Evolutionary conservation across 2,329 filamentous ascomycete species (phyloP), one percentile per base, ranked within the genome.

Genomic region (Scytalidium sp.): DNA sequence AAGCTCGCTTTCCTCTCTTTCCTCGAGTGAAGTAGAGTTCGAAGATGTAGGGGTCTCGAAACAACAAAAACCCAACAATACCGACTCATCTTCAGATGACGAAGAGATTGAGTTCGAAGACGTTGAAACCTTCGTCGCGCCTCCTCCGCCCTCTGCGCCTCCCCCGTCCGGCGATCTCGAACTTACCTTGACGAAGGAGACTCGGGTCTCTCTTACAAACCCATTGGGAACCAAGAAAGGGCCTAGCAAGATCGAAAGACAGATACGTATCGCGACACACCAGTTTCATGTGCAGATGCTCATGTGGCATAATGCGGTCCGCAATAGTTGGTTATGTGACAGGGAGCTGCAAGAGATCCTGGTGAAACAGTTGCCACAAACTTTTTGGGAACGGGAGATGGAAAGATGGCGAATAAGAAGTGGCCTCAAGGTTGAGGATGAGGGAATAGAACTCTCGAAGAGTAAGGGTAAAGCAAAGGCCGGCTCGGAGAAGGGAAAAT

Each of bases 251-350:
- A 82, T 87, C 22, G 90, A 97, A 64, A 83, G 90, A 46, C 80
- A 84, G 52, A 87, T 93, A 49, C 81, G 94, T 21, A 80, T 85
- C 27, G 78, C 84, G 3, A 91, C 90, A 1, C 94, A 99, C 67
- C 88, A 89, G 59, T 78, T 96, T 58, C 94, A 99, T 67, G 91
- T 97, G 2, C 85, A 95, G 64, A 81, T 84, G 46, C 73, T 99
- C 15, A 78, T 99, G 52, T 97, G 87, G 78, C 92, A 97, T 65
- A 97, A 97, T 63, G 81, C 89, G 0, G 70, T 94, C 13, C 83
- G 89, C 40, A 97, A 97, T 65, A 76, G 82, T 0, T 97, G 93
- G 86, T 71, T 91, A 19, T 89, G 89, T 58, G 88, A 97, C 60
- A 67, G 78, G 3, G 81, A 88, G 54, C 76, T 95, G 0, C 89